phyloP scores from a whole-genome alignment of 23 red algal genomes.

The Gracilaria domingensis region DNA sequence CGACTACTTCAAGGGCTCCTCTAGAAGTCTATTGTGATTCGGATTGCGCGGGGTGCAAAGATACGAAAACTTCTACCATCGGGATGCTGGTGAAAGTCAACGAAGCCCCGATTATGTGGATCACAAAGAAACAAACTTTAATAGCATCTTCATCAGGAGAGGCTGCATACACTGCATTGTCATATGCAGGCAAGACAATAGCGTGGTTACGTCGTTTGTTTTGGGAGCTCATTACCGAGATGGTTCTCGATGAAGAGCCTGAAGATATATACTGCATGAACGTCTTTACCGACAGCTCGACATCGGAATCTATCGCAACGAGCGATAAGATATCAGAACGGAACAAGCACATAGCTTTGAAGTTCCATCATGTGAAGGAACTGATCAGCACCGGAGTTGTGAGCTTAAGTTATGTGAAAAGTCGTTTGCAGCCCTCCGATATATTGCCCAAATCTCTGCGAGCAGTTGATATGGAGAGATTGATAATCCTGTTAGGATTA shows the following conservation, averaged over 20 bases:
- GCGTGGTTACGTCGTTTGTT: conserved; percentile 33
- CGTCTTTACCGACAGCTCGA: conserved; percentile 9
- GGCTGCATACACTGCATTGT: conserved; percentile 42
- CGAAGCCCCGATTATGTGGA: conserved; percentile 42
- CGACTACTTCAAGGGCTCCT: background rate
- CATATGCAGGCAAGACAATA: background rate
- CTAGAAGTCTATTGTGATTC: conserved; percentile 34
- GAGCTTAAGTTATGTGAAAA: background rate
- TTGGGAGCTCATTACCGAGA: background rate
- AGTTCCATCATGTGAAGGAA: conserved; percentile 20
- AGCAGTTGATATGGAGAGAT: too few species aligned
- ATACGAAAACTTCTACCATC: conserved; percentile 6
- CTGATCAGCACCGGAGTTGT: too few species aligned
- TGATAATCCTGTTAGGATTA: too few species aligned
- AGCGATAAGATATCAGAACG: background rate
- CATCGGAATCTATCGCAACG: background rate
- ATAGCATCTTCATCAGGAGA: conserved; percentile 24
- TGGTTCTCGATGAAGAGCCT: background rate
- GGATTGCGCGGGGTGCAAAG: conserved; percentile 42
- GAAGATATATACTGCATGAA: background rate
- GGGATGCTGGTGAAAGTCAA: conserved; percentile 7
- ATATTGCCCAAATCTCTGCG: too few species aligned
- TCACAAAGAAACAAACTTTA: conserved; percentile 4
- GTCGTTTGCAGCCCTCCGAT: too few species aligned
- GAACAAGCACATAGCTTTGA: conserved; percentile 48